Evolutionary conservation across 164 flowering plant species (phyloP), one percentile per base, ranked within the genome.

Genomic region (Chloranthus sessilifolius): DNA sequence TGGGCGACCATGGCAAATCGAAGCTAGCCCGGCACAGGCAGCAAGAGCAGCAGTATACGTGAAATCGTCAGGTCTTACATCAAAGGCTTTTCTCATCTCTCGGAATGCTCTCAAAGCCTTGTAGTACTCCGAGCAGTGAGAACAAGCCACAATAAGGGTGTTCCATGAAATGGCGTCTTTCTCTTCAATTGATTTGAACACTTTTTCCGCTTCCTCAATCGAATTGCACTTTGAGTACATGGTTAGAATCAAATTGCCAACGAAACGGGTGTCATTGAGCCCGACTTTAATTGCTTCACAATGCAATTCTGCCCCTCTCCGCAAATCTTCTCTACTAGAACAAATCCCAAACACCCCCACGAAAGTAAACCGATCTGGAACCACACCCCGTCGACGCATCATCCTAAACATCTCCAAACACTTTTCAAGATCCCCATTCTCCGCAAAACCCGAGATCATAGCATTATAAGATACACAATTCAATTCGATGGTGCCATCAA

Each of bases 141-240:
- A 76, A 52, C 70, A 80, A 43, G 80, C 81, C 41, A 73, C 49
- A 22, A 87, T 81, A 34, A 74, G 26, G 3, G 89, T 74, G 52
- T 86, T 86, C 95, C 95, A 86, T 0, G 90, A 81, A 43, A 78
- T 68, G 5, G 58, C 64, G 67, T 85, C 89, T 59, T 72, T 79
- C 27, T 70, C 71, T 42, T 70, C 62, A 17, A 87, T 75, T 14
- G 42, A 31, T 40, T 60, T 34, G 49, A 87, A 87, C 0, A 52
- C 73, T 46, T 60, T 70, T 46, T 72, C 78, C 2, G 69, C 82
- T 47, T 71, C 83, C 6, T 70, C 67, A 14, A 79, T 35, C 19
- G 61, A 47, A 43, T 47, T 43, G 46, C 73, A 79, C 34, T 59
- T 72, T 1, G 80, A 73, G 53, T 87, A 87, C 82, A 81, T 71